Evolutionary conservation across 1,139 yeast species (phyloP), one percentile per base, ranked within the genome.

Genomic region (Geotrichum klebahnii): DNA sequence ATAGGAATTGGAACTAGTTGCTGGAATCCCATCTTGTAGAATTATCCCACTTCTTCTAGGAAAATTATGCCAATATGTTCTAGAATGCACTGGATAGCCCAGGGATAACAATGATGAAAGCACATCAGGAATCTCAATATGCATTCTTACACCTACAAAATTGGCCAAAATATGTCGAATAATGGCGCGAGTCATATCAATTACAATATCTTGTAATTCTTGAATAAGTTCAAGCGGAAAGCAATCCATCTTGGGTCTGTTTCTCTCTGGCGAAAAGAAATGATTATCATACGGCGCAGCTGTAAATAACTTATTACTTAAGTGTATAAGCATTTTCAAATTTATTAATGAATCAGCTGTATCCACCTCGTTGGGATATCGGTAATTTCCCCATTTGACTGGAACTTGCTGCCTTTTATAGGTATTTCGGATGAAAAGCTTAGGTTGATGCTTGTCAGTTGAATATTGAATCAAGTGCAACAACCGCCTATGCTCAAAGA

Each of bases 221-320:
- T 42, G 39, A 17, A 34, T 10, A n/a, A 38, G 19, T 8, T 38
- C 39, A 10, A 20, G 36, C 5, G 31, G 37, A n/a, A 52, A 32
- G 19, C 24, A 34, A 2, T 34, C 22, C 14, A 41, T 32, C 6
- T 6, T 24, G 3, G 31, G 19, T 16, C 24, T 19, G 14, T 37
- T 22, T 17, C 37, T 37, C 12, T 48, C 52, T 17, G 36, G 19
- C 29, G 44, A 43, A 32, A 39, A 26, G 20, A 24, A 17, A 2
- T 39, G 41, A 12, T 46, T 42, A 24, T 53, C 56, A 22, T 42
- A 47, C 2, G 45, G 44, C 8, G 57, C 56, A 10, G 50, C 43
- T 17, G 37, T 45, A 33, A 38, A 53, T 9, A 55, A 29, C 16
- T 31, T 34, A 17, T 45, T 47, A 10, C 55, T 45, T 12, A 55